Percentiles rank a stretch among this genome's conserved stretches.
phyloP scores from a whole-genome alignment of 805 yeast genomes.

The Cyberlindnera mrakii region DNA sequence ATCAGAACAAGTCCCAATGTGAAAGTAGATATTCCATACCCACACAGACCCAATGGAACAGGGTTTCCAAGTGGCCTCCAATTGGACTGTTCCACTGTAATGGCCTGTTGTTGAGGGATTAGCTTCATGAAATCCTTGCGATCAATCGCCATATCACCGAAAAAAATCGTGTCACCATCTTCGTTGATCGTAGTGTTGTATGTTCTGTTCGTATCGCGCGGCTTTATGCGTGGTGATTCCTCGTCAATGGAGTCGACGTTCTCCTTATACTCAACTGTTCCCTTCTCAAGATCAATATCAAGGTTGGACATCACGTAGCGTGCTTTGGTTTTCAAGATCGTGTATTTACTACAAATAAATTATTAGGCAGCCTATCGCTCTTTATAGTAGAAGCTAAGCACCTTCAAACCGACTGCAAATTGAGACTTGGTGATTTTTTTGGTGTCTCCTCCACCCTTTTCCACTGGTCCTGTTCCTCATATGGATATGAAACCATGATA shows the following conservation, averaged over 20 bases:
- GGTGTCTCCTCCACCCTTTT: no score
- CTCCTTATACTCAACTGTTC: conserved; percentile 5
- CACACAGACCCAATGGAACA: conserved; percentile 48
- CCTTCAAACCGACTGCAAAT: no score
- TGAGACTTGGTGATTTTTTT: no score
- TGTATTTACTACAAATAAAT: no score
- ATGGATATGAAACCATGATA: no score
- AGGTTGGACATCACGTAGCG: neutral
- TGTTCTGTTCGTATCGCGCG: conserved; percentile 4
- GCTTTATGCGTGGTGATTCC: conserved; percentile 1
- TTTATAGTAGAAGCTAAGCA: no score
- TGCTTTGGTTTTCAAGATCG: neutral
- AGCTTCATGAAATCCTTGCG: conserved; percentile 53
- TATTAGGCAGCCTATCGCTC: no score
- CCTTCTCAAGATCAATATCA: conserved; percentile 12
- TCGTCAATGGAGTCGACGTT: neutral
- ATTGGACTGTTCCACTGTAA: conserved; percentile 26
- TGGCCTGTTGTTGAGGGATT: conserved; percentile 23
- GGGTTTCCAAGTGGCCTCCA: conserved; percentile 47
- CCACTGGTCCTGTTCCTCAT: no score
- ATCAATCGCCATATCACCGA: conserved; percentile 37
- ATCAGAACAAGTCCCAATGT: conserved; percentile 40
- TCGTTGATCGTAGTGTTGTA: conserved; percentile 14
- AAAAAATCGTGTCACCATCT: conserved; percentile 30
- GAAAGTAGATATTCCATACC: conserved; percentile 41